Evolutionary conservation across 345 rosid genomes (phyloP).

Genomic region (Rhodamnia argentea): DNA sequence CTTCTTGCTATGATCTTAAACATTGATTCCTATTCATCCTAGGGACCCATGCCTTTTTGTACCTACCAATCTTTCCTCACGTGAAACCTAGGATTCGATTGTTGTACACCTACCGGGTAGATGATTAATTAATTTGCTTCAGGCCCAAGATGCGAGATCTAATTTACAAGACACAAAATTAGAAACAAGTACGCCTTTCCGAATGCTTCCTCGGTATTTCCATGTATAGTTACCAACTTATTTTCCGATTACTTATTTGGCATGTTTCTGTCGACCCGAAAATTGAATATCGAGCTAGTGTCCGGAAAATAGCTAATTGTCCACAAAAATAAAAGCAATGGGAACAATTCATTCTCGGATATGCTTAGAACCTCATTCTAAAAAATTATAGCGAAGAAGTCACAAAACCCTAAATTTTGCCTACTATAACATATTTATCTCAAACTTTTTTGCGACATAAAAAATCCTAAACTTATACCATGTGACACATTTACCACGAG

Average conservation of each 20-base stretch:
- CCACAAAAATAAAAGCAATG: no score
- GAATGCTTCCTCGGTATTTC: neutral
- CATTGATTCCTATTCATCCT: neutral
- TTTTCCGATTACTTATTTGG: neutral
- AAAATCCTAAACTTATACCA: no score
- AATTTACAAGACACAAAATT: neutral
- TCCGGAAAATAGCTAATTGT: neutral
- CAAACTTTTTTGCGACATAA: no score
- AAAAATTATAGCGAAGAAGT: no score
- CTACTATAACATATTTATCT: no score
- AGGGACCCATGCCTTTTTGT: neutral
- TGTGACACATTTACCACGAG: no score
- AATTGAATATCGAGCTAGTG: accelerated
- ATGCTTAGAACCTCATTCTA: no score
- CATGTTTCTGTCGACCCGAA: neutral
- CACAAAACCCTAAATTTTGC: no score
- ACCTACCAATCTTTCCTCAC: neutral
- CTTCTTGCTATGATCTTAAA: neutral
- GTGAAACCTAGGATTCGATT: neutral
- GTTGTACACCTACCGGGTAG: neutral
- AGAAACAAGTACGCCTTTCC: neutral
- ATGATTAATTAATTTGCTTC: neutral
- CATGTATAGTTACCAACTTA: neutral
- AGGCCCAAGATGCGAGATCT: neutral
- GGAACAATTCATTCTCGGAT: no score